Conservation (phyloP, 1,284 basidiomycete genomes). For the Cerrena zonata region DNA sequence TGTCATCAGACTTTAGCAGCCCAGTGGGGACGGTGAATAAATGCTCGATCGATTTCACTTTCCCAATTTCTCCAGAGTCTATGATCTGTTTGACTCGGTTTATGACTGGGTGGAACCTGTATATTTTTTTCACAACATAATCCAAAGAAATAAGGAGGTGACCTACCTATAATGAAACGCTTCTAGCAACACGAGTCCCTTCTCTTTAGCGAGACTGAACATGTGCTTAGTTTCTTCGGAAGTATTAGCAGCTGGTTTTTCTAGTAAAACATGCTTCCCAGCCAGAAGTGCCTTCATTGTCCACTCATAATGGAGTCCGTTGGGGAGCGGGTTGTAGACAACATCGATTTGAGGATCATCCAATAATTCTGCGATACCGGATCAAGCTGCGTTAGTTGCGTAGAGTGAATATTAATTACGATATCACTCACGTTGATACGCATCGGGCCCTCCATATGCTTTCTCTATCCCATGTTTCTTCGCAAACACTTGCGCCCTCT, state of each 20-base stretch:
- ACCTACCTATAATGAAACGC: conserved; percentile 32
- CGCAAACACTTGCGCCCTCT: conserved; percentile 47
- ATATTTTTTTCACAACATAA: too few species aligned
- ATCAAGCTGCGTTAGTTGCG: background rate
- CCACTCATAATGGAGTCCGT: conserved; percentile 72
- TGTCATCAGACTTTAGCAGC: conserved; percentile 42
- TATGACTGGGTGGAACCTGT: conserved; percentile 40
- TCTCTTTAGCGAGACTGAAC: conserved; percentile 29
- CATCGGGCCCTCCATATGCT: conserved; percentile 43
- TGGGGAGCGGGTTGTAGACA: conserved; percentile 67
- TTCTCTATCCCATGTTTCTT: conserved; percentile 51
- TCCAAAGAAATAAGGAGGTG: too few species aligned
- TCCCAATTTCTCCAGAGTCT: conserved; percentile 34
- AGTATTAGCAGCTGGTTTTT: conserved; percentile 60
- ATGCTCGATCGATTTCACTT: conserved; percentile 27
- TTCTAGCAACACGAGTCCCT: conserved; percentile 31
- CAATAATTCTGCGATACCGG: conserved; percentile 42
- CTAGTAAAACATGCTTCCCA: conserved; percentile 69
- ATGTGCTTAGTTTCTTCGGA: conserved; percentile 49
- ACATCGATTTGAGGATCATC: conserved; percentile 57
- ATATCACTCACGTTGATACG: conserved; percentile 48
- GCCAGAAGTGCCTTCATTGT: conserved; percentile 66
- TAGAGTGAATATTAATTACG: too few species aligned
- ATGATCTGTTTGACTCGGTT: conserved; percentile 35
- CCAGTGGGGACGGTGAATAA: conserved; percentile 27